A percentile compares a stretch with the other conserved stretches of the same genome.
Evolutionary conservation across 1,139 yeast genomes (phyloP).

Genomic region (Candida sp.): DNA sequence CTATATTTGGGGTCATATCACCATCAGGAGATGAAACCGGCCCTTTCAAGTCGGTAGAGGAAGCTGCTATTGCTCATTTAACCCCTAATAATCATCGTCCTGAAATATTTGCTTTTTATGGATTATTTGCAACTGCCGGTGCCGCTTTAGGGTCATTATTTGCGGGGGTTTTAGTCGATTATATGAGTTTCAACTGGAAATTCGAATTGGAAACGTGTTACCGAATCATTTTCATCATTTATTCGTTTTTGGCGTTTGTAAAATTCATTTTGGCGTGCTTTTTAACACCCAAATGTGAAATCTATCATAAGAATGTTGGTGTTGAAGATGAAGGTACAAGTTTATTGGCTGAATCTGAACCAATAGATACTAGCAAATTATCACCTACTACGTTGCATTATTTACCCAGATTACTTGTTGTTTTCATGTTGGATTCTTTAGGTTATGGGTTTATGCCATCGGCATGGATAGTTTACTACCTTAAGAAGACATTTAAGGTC

Average conservation of each 20-base stretch:
- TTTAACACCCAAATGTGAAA: conserved; percentile 57
- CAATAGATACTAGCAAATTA: conserved; percentile 14
- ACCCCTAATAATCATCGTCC: conserved; percentile 67
- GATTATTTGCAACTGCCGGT: conserved; percentile 68
- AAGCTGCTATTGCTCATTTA: conserved; percentile 79
- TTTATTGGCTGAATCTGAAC: conserved; percentile 4
- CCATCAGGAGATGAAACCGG: conserved; percentile 95
- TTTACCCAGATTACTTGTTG: conserved; percentile 39
- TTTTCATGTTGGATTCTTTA: conserved; percentile 75
- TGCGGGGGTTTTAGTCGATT: conserved; percentile 59
- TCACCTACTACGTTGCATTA: conserved; percentile 29
- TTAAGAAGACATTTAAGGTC: conserved; percentile 39
- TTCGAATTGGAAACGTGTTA: conserved; percentile 45
- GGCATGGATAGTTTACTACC: conserved; percentile 85
- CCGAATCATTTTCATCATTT: conserved; percentile 54
- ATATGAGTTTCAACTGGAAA: conserved; percentile 25
- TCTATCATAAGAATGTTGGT: conserved; percentile 7
- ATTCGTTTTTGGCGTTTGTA: conserved; percentile 52
- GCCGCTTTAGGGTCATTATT: conserved; percentile 70
- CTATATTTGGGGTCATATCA: conserved; percentile 62
- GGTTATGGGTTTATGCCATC: conserved; percentile 88
- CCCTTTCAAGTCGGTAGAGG: conserved; percentile 88
- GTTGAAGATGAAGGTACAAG: conserved; percentile 4
- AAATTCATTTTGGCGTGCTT: conserved; percentile 54
- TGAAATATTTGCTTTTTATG: conserved; percentile 70